These are phyloP conservation scores for Zoysia pacifica DNA, from an alignment of 176 grass and related monocot species.

Conservation along the genomic window DNA sequence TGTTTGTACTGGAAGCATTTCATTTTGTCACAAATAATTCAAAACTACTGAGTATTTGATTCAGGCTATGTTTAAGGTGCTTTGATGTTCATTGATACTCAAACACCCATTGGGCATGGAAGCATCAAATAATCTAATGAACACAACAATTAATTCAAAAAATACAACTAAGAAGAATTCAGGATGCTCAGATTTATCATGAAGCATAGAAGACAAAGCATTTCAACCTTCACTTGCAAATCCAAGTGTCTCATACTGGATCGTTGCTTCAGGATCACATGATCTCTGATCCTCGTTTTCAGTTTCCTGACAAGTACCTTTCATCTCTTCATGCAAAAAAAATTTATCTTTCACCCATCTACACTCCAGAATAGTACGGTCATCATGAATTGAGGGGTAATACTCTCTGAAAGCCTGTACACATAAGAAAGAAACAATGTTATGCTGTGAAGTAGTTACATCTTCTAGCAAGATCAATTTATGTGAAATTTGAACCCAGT, in stretches of 20 bases:
- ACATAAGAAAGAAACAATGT: not conserved
- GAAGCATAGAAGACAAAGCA: conserved; percentile 7
- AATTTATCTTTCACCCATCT: conserved; percentile 77
- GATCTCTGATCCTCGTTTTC: conserved; percentile 36
- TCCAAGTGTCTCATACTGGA: conserved; percentile 55
- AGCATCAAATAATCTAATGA: not conserved
- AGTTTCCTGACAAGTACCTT: conserved; percentile 37
- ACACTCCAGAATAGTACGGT: conserved; percentile 44
- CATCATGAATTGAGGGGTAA: conserved; percentile 45
- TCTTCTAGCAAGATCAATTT: conserved; percentile 11
- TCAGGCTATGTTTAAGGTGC: not conserved
- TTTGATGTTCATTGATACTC: not conserved
- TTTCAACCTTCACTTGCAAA: conserved; percentile 46
- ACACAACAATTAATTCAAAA: conserved; percentile 16
- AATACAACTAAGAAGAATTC: not conserved
- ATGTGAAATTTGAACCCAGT: conserved; percentile 1
- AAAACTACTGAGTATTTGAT: not conserved
- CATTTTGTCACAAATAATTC: not conserved
- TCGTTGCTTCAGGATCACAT: conserved; percentile 22
- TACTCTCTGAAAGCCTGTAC: conserved; percentile 71
- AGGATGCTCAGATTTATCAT: conserved; percentile 16
- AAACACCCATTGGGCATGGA: not conserved
- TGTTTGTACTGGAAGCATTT: not conserved
- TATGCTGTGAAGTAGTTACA: conserved; percentile 4
- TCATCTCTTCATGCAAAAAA: conserved; percentile 52